Base-by-base conservation (phyloP, 495 filamentous ascomycete genomes). In the Filosporella fistucella region DNA sequence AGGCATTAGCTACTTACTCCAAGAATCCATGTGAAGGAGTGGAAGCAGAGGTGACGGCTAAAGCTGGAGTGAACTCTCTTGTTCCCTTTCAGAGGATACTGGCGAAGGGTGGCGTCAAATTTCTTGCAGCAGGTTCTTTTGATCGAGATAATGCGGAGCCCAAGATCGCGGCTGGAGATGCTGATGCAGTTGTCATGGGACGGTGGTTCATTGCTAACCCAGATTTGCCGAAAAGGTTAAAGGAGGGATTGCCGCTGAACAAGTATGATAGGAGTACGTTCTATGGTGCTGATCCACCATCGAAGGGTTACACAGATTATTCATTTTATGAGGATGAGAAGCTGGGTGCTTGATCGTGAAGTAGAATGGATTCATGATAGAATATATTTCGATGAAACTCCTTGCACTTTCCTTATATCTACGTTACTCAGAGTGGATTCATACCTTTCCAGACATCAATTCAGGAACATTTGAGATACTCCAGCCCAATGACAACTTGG, bases 171-270 rank as follows among this genome's bases (percentile, higher is more conserved):
- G 57, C 60, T 47, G 72, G 72, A 3, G 60, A 66, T 47, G 68
- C 81, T 30, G 63, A 73, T 39, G 43, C 70, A 7, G 51, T 80
- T 43, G 75, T 71, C 0, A 61, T 63, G 59, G 84, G 82, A 4
- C 59, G 79, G 37, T 71, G 63, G 26, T 89, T 80, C 48, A 82
- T 83, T 26, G 59, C 80, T 26, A 88, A 83, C 50, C 85, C 85
- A 7, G 84, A 89, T 61, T 59, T 88, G 54, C 67, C 72, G 4
- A 81, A 74, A 56, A 68, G 75, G 51, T 50, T 88, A 6, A 57
- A 70, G 61, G 58, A 80, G 21, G 77, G 76, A 0, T 63, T 84
- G 25, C 59, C 65, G 10, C 61, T 87, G 18, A 66, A 57, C n/a
- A 50, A 56, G 20, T 85, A 85, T 60, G 61, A 85, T 44, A 63